Base-by-base conservation (phyloP, 2,329 filamentous ascomycete genomes). In the Penicillium vulpinum region DNA sequence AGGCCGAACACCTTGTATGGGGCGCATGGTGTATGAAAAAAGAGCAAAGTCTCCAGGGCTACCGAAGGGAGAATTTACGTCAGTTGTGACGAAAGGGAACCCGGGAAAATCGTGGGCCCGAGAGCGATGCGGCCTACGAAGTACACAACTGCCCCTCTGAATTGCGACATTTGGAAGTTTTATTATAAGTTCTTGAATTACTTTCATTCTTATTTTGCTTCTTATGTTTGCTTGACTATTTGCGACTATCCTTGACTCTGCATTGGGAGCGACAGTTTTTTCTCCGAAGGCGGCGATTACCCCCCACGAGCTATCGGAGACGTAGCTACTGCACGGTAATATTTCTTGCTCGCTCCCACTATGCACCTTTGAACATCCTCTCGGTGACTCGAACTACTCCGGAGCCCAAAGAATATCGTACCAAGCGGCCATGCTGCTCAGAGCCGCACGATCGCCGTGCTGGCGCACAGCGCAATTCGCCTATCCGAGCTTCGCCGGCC, bases 241-340 rank as follows among this genome's bases (percentile, higher is more conserved):
- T 49, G 45, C 29, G 29, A 33, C n/a, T 13, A 21, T 35, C 13
- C 11, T 18, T 16, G 16, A 36, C 18, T 24, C 28, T 38, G 28
- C 40, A 41, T 52, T 18, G 33, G 35, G 33, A 38, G 15, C 33
- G 33, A 24, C 51, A 26, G 28, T 18, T 62, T 67, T 71, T 66
- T 57, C 68, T 72, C 70, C 71, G 71, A 73, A 71, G 63, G 67
- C 70, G 71, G 70, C 69, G 66, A 61, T 56, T 57, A 60, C 60
- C 57, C 67, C 61, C 62, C 58, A 57, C 65, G 57, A 64, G 58
- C 54, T 61, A 59, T 62, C 60, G 60, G 59, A 53, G 50, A 56
- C 29, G n/a, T 48, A 54, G 52, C 57, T 57, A 54, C 62, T 31
- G 54, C 55, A 54, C 59, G 53, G 53, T 40, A 59, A 58, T 54